Base-by-base conservation (phyloP, 2,329 filamentous ascomycete species). In the Colletotrichum sp. region DNA sequence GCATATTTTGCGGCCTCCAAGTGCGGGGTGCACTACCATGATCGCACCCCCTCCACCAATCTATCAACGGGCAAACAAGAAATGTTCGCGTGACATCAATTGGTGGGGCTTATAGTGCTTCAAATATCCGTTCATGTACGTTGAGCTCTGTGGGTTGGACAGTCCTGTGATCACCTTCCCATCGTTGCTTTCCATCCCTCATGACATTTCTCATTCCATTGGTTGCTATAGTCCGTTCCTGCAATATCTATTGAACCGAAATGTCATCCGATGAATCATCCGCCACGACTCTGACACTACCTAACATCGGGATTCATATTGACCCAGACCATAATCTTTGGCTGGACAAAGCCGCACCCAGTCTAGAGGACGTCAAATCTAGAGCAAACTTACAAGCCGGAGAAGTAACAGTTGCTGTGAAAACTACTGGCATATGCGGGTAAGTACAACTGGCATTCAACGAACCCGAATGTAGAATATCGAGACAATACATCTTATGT, bases 371-470 rank as follows among this genome's bases (percentile, higher is more conserved):
- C 77, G 93, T 98, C 72, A 88, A 93, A 78, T 90, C 91, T 32
- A 93, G 92, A 63, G 87, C 92, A 69, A 90, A 89, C 65, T 87
- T 98, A 81, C 93, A 94, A 86, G 90, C 91, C 28, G 96, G 96
- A 66, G 94, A 98, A 86, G 95, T 98, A 62, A 96, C 95, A 28
- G 85, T 99, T 77, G 95, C 95, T 72, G 92, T 99, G 84, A 95
- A 96, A 86, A 98, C 95, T 86, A 98, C 96, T 7, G 97, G 97
- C 72, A 99, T 99, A 81, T 99, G 97, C 89, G 96, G 96, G 92
- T 97, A 89, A 3, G 44, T 49, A 21, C 44, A 49, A 4, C 10
- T 49, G 44, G 1, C 44, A 21, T 13, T 13, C 44, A 7, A n/a
- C 10, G 6, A 49, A 4, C 10, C 6, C 18, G 39, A 10, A 44